These are phyloP conservation scores for Neopestalotiopsis sp. DNA, from an alignment of 2,329 filamentous ascomycete species.

Conservation along the genomic window DNA sequence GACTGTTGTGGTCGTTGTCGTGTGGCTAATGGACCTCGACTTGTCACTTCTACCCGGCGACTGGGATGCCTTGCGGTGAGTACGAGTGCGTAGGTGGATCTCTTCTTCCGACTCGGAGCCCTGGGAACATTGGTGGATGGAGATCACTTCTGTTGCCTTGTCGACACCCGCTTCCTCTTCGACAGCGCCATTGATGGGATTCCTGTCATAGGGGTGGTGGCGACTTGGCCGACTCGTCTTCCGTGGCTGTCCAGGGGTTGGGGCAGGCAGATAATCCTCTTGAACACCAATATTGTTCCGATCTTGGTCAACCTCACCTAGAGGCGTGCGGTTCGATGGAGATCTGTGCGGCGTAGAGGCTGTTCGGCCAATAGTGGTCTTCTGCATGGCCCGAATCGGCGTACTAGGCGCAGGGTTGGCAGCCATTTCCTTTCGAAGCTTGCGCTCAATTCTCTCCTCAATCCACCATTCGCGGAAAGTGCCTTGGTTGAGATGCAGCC, in stretches of 20 bases:
- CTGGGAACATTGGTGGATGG: conserved; percentile 65
- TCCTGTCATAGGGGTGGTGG: conserved; percentile 74
- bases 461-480: conserved; percentile 99
- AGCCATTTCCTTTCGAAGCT: conserved; percentile 64
- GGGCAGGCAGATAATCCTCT: conserved; percentile 91
- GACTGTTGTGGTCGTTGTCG: conserved; percentile 73
- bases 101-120: conserved; percentile 82
- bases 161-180: conserved; percentile 59
- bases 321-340: conserved; percentile 76
- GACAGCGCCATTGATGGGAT: conserved; percentile 48
- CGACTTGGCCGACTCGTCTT: conserved; percentile 83
- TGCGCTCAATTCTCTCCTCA: conserved; percentile 80
- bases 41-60: conserved; percentile 67
- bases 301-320: conserved; percentile 94
- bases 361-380: conserved; percentile 60
- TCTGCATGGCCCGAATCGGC: conserved; percentile 66
- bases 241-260: conserved; percentile 92
- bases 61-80: conserved; percentile 67
- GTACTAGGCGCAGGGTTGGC: conserved; percentile 59
- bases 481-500: conserved; percentile 96
- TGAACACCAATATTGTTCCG: conserved; percentile 69
- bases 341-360: conserved; percentile 83
- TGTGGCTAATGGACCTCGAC: conserved; percentile 75
- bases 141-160: conserved; percentile 65
- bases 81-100: conserved; percentile 75